Evolutionary conservation across 495 filamentous ascomycete genomes (phyloP), one percentile per base, ranked within the genome.

Genomic region (Jackrogersella minutella): DNA sequence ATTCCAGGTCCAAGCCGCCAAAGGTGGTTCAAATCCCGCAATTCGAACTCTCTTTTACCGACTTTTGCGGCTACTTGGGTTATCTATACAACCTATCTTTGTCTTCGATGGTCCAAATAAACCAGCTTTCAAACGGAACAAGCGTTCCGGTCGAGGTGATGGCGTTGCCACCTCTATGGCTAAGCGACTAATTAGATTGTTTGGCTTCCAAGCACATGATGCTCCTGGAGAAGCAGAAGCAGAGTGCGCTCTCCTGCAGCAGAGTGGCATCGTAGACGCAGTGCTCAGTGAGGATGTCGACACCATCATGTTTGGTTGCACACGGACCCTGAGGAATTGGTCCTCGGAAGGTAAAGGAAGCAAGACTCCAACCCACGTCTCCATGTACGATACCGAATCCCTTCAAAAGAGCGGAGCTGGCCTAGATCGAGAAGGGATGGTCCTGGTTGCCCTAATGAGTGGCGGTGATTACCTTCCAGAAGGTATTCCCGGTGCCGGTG

Each of bases 211-310:
- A 1, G 85, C 86, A 43, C 92, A 97, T 74, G 87, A 89, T 68
- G 96, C 96, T 0, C 96, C 95, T 0, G 96, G 95, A 11, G 96
- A 99, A 71, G 96, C 96, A 1, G 96, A 99, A 71, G 96, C 96
- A 0, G 96, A 99, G 78, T 98, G 96, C 62, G 95, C 96, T 0
- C 76, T 93, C 1, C 75, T 99, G 16, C 93, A 99, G 74, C 83
- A 84, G 57, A 84, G 87, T 26, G 93, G 93, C 0, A 81, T 97
- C 40, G 96, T 98, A 2, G 96, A 99, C 77, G 95, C 91, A 0
- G 96, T 98, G 10, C 84, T 99, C 70, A 97, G 92, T 72, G 93
- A 99, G 74, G 96, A 99, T 80, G 93, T 97, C 34, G 96, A 99
- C 75, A 93, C 96, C 2, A 83, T 99, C 69, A 98, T 99, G 96